Percentiles rank a stretch among this genome's conserved stretches.
Evolutionary conservation across 768 basidiomycete species (phyloP).

Genomic region (Mycena vulgaris): DNA sequence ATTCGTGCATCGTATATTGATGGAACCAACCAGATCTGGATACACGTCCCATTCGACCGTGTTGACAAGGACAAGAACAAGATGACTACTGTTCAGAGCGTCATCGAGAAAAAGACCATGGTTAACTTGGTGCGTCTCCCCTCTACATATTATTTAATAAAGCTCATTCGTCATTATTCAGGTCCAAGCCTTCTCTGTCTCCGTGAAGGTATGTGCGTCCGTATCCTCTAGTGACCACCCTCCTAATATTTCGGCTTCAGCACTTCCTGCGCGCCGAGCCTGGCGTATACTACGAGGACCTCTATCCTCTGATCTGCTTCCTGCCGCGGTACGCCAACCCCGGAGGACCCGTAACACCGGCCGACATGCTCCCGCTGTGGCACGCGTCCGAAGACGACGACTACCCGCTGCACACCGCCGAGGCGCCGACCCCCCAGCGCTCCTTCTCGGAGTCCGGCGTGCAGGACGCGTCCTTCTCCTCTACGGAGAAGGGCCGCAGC

Average conservation of each 20-base stretch:
- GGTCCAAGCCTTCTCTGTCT: conserved; percentile 79
- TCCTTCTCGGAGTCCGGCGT: conserved; percentile 13
- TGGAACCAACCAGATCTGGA: conserved; percentile 60
- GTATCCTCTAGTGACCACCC: background rate
- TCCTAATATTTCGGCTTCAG: conserved; percentile 44
- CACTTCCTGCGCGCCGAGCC: conserved; percentile 78
- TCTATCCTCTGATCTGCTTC: conserved; percentile 79
- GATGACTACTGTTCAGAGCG: conserved; percentile 57
- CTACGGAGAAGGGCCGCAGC: background rate
- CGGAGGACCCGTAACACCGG: conserved; percentile 41
- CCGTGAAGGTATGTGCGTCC: conserved; percentile 68
- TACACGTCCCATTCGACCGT: conserved; percentile 66
- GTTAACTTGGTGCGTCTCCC: conserved; percentile 70
- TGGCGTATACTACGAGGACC: conserved; percentile 81
- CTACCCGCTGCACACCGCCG: conserved; percentile 33
- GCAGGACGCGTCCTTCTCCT: conserved; percentile 1
- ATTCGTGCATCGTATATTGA: background rate
- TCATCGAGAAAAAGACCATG: conserved; percentile 84
- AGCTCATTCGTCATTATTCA: conserved; percentile 39
- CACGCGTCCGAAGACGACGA: conserved; percentile 57
- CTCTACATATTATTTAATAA: background rate
- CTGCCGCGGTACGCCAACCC: conserved; percentile 70
- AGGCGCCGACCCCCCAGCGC: conserved; percentile 24
- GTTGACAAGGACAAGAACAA: conserved; percentile 49
- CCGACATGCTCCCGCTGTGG: conserved; percentile 73